Percentiles rank a stretch among this genome's conserved stretches.
Evolutionary conservation across 257 asterid genomes (phyloP).

Genomic region (Solanum tarapatanum): DNA sequence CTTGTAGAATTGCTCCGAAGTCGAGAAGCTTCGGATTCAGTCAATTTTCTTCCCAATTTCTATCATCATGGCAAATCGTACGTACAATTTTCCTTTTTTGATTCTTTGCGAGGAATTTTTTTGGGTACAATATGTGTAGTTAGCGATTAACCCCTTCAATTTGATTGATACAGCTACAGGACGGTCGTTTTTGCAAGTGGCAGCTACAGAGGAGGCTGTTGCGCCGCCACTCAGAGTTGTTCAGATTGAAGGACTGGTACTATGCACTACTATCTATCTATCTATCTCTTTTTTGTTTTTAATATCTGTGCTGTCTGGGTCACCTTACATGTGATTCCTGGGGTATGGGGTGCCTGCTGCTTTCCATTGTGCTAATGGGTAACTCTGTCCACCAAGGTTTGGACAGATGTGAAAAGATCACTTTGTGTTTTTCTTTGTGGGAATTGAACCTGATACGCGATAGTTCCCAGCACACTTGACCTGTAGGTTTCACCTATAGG

Average conservation of each 20-base stretch:
- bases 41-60: not conserved
- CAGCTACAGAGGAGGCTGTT: constrained; percentile 62
- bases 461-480: not conserved
- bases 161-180: constrained; percentile 32
- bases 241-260: constrained; percentile 96
- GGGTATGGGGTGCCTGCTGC: not conserved
- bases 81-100: not conserved
- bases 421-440: not conserved
- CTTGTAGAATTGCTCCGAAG: not conserved
- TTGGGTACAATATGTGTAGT: not conserved
- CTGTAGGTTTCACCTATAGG: not conserved
- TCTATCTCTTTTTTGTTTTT: not conserved
- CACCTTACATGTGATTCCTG: not conserved
- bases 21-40: not conserved
- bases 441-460: not conserved
- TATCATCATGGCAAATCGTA: constrained; percentile 21
- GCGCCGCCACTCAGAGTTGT: constrained; percentile 87
- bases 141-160: not conserved
- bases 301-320: not conserved
- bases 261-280: not conserved
- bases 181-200: constrained; percentile 85
- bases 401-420: not conserved
- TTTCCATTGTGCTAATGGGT: not conserved
- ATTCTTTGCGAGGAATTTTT: not conserved
- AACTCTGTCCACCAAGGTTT: not conserved